Evolutionary conservation across 371 early-diverging fungal genomes (phyloP).

Genomic region (Antonospora locustae): DNA sequence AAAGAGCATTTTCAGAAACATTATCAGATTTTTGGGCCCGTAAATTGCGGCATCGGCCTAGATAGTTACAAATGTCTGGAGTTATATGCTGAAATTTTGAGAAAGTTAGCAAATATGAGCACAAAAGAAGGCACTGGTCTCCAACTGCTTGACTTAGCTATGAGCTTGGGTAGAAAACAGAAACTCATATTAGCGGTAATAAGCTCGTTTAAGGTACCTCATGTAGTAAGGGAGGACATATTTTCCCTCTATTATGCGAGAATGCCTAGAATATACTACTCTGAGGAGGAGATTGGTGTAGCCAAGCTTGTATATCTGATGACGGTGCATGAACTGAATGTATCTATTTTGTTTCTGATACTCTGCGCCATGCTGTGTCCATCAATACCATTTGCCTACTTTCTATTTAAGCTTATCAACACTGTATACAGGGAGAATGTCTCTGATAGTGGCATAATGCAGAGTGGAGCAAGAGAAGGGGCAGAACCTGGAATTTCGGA

Average conservation of each 20-base stretch:
- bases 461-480: constrained; percentile 8
- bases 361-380: constrained; percentile 12
- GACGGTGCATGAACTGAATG: constrained; percentile 8
- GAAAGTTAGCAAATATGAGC: too few species aligned
- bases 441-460: constrained; percentile 3
- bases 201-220: too few species aligned
- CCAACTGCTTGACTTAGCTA: too few species aligned
- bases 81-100: too few species aligned
- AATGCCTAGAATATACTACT: constrained; percentile 14
- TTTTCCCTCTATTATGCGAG: constrained; percentile 18
- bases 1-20: too few species aligned
- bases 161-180: too few species aligned
- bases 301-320: constrained; percentile 28
- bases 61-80: too few species aligned
- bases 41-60: too few species aligned
- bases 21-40: too few species aligned
- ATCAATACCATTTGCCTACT: constrained; percentile 28
- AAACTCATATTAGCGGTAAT: too few species aligned
- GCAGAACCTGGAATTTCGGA: constrained; percentile 11
- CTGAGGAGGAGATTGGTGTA: constrained; percentile 17
- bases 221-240: constrained; percentile 11
- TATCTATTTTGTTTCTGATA: constrained; percentile 6
- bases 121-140: too few species aligned
- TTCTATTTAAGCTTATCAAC: constrained; percentile 14
- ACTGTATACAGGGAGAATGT: constrained; percentile 5